phyloP scores from a whole-genome alignment of 2,329 filamentous ascomycete genomes.

The Sarocladium kiliense region DNA sequence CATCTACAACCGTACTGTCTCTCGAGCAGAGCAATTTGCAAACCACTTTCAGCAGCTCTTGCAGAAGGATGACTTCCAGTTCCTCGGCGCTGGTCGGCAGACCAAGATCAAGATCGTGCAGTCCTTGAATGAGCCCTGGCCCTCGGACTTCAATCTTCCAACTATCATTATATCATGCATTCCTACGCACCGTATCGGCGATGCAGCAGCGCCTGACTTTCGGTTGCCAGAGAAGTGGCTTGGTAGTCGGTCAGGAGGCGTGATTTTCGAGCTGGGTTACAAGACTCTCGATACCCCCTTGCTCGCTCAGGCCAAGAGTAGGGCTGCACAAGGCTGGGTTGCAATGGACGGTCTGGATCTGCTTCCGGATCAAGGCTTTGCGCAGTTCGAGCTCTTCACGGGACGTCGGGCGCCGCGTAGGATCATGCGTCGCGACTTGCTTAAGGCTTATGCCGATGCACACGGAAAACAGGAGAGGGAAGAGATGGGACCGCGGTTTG shows the following conservation, averaged over 20 bases:
- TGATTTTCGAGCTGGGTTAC: conserved; percentile 71
- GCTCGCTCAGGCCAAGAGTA: conserved; percentile 58
- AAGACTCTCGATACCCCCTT: conserved; percentile 68
- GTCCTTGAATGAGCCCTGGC: conserved; percentile 55
- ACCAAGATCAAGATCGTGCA: conserved; percentile 51
- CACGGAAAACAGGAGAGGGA: conserved; percentile 21
- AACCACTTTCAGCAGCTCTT: conserved; percentile 62
- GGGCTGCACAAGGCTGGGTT: conserved; percentile 60
- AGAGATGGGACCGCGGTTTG: neutral
- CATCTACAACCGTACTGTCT: conserved; percentile 64
- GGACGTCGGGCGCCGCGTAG: conserved; percentile 48
- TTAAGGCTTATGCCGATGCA: conserved; percentile 38
- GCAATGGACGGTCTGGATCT: conserved; percentile 72
- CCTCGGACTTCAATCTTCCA: conserved; percentile 54
- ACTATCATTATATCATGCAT: conserved; percentile 76
- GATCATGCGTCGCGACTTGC: conserved; percentile 64
- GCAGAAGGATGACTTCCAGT: conserved; percentile 34
- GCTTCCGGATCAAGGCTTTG: conserved; percentile 72
- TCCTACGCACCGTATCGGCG: conserved; percentile 50
- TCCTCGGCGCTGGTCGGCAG: conserved; percentile 36
- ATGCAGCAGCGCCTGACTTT: conserved; percentile 62
- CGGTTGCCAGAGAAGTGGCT: conserved; percentile 66
- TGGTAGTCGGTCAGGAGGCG: conserved; percentile 66
- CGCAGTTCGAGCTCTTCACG: conserved; percentile 78
- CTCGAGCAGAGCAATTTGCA: conserved; percentile 63